Percentiles rank a stretch among this genome's conserved stretches.
phyloP scores from a whole-genome alignment of 2,329 filamentous ascomycete species.

The Fusarium sp. region DNA sequence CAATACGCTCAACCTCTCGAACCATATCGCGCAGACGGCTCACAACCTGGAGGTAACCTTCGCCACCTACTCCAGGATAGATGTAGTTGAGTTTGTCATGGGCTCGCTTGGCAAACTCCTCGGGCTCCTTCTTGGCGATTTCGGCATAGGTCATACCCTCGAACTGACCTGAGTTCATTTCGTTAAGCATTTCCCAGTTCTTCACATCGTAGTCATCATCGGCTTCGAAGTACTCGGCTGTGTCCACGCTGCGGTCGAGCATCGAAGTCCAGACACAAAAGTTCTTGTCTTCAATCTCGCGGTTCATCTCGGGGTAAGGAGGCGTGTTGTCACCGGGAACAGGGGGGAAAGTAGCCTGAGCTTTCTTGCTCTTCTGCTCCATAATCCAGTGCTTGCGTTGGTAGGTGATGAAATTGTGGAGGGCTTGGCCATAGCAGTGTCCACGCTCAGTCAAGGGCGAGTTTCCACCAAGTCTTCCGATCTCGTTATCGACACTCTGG shows the following conservation, averaged over 20 bases:
- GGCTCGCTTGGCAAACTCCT: slow-evolving; percentile 84
- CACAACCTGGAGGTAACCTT: slow-evolving; percentile 97
- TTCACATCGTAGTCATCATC: slow-evolving; percentile 98
- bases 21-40: slow-evolving; percentile 95
- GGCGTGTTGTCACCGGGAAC: slow-evolving; percentile 91
- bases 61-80: slow-evolving; percentile 94
- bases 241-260: slow-evolving; percentile 89
- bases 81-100: slow-evolving; percentile 94
- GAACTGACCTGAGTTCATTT: slow-evolving; percentile 91
- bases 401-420: slow-evolving; percentile 85
- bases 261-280: slow-evolving; percentile 99
- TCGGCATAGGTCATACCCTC: slow-evolving; percentile 96
- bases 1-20: slow-evolving; percentile 96
- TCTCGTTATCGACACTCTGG: slow-evolving; percentile 87
- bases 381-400: slow-evolving; percentile 86
- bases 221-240: slow-evolving; percentile 85
- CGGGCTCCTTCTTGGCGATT: slow-evolving; percentile 80
- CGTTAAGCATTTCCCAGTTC: slow-evolving; percentile 97
- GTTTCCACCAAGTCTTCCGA: slow-evolving; percentile 91
- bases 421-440: slow-evolving; percentile 78
- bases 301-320: slow-evolving; percentile 86
- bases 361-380: slow-evolving; percentile 81
- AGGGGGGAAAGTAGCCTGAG: slow-evolving; percentile 86
- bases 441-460: slow-evolving; percentile 86
- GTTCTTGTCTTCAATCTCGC: slow-evolving; percentile 80